Base-by-base conservation (phyloP, 139 green algal genomes). In the Coccomyxa sp. region DNA sequence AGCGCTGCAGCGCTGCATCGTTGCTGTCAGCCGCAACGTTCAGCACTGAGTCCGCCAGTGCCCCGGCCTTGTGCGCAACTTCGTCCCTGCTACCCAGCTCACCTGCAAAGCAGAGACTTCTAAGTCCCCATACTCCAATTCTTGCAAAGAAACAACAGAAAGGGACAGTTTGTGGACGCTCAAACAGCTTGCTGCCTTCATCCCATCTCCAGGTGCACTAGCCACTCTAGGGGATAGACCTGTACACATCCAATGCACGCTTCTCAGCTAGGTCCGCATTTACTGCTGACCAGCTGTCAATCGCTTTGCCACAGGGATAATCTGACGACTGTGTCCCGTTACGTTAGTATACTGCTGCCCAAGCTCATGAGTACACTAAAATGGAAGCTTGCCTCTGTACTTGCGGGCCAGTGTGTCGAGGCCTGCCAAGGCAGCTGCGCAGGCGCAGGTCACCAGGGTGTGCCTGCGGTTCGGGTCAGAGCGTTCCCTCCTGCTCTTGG, bases 21-120 rank as follows among this genome's bases (percentile, higher is more conserved):
- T 36, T 3, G 55, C 41, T 50, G 44, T 77, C 50, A 12, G n/a
- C n/a, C 9, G 68, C 71, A 31, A 90, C 89, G 31, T 84, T 85
- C 70, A 90, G 82, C 39, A 91, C 74, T 38, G 84, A 78, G 39
- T 91, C 82, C 12, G 87, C 89, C 41, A 93, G 81, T n/a, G 71
- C 55, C 12, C 44, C 12, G 0, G 71, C 70, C 2, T 36, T 70
- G n/a, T 73, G 39, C 33, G 76, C 81, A 18, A 84, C 81, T 18
- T 55, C 58, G 34, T 81, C 73, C 39, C 76, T 39, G 74, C 70
- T 79, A 9, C 75, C 64, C 18, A 39, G 69, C 44, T 78, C 73
- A n/a, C 72, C 80, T 84, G 75, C 76, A 55, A 3, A n/a, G n/a
- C n/a, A n/a, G n/a, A n/a, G n/a, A n/a, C 24, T 24, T 38, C 64